These are phyloP conservation scores for Neurospora terricola DNA, from an alignment of 495 filamentous ascomycete species.

Conservation along the genomic window DNA sequence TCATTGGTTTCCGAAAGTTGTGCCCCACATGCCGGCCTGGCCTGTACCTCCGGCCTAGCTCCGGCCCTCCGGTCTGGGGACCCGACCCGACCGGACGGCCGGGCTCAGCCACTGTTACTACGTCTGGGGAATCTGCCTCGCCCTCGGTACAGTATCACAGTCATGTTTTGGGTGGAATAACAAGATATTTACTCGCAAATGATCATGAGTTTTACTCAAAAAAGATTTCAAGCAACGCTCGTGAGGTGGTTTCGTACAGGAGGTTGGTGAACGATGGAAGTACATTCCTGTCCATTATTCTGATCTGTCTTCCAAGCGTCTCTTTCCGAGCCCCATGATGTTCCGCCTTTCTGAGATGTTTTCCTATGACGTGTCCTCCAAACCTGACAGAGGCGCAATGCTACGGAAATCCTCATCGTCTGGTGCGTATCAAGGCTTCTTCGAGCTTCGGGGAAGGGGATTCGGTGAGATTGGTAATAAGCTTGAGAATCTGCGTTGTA, in stretches of 20 bases:
- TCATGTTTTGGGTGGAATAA: not conserved
- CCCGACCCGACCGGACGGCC: not conserved
- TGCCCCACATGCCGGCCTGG: not conserved
- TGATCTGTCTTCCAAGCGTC: not conserved
- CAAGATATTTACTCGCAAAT: not conserved
- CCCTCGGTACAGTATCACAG: not conserved
- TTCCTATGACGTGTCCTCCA: not conserved
- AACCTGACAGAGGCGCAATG: not conserved
- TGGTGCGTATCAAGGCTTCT: not conserved
- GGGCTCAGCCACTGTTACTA: not conserved
- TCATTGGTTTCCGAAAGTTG: not conserved
- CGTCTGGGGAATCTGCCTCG: not conserved
- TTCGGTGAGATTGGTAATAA: not conserved
- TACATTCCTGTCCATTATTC: not conserved
- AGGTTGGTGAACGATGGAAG: not conserved
- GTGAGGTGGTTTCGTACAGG: not conserved
- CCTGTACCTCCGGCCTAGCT: not conserved
- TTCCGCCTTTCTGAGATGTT: not conserved
- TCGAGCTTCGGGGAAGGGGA: not conserved
- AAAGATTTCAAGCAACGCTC: not conserved
- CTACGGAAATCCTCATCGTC: not conserved
- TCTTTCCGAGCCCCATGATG: not conserved
- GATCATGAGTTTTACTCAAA: not conserved
- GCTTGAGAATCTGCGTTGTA: not conserved
- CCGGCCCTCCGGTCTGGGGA: not conserved